Conservation (phyloP, 768 basidiomycete species). For the Termitomyces titanicus region DNA sequence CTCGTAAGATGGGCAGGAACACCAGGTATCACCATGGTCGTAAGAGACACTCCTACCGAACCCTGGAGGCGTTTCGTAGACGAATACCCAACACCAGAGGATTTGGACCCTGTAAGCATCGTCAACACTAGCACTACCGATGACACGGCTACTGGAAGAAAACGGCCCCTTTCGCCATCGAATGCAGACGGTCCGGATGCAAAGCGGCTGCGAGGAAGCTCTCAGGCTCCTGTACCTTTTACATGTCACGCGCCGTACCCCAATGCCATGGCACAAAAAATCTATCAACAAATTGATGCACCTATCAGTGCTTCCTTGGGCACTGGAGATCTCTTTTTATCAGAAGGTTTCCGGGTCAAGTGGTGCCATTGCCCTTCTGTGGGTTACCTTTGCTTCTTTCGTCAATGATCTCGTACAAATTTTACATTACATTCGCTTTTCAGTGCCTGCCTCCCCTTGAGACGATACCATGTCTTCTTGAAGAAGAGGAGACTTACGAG, state of each 20-base stretch:
- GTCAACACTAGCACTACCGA: constrained; percentile 17
- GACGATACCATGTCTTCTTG: constrained; percentile 55
- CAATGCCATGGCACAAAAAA: constrained; percentile 40
- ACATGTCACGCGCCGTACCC: constrained; percentile 56
- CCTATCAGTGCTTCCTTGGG: constrained; percentile 34
- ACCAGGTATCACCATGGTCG: constrained; percentile 61
- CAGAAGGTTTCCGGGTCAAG: constrained; percentile 66
- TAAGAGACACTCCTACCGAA: constrained; percentile 41
- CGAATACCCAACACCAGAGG: constrained; percentile 18
- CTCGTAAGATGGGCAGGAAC: constrained; percentile 68
- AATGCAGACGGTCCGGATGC: constrained; percentile 30
- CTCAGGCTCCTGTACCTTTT: constrained; percentile 15
- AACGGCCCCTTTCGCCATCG: constrained; percentile 48
- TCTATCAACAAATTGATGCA: constrained; percentile 32
- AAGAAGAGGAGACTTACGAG: constrained; percentile 82
- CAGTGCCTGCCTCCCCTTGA: constrained; percentile 62
- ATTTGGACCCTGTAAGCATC: constrained; percentile 24
- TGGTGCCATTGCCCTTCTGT: constrained; percentile 77
- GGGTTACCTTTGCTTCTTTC: constrained; percentile 16
- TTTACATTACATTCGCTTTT: constrained; percentile 1
- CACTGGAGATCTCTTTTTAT: constrained; percentile 72
- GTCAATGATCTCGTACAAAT: constrained; percentile 3
- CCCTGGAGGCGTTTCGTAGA: constrained; percentile 53
- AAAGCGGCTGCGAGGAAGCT: constrained; percentile 31
- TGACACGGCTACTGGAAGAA: constrained; percentile 30